Evolutionary conservation across 1,139 yeast genomes (phyloP), one percentile per base, ranked within the genome.

Genomic region (Magnusiomyces fungicola): DNA sequence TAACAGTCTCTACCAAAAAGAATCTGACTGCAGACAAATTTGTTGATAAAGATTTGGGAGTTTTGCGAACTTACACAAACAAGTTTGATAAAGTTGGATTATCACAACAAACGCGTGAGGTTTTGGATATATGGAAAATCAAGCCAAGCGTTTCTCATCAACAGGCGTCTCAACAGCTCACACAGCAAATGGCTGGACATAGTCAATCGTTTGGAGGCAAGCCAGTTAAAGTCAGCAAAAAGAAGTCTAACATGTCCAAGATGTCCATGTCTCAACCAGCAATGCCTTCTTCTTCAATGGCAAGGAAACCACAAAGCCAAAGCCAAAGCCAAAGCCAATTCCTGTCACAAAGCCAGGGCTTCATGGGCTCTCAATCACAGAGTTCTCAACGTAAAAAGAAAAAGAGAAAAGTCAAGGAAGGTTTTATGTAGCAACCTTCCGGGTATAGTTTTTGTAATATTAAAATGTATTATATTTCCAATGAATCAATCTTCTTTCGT

Each of bases 401-500:
- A 23, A 24, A 29, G 16, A 41, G 25, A 21, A 36, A 24, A 42
- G 9, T 34, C n/a, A 34, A 25, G 6, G 36, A 27, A 34, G 39
- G 32, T 16, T 47, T 41, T 41, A 12, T 29, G 21, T 41, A 41
- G 22, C 2, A 29, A 7, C 23, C 18, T 41, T 27, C 9, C n/a
- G n/a, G n/a, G n/a, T n/a, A n/a, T n/a, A n/a, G n/a, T n/a, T n/a
- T n/a, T n/a, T n/a, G n/a, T n/a, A n/a, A n/a, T n/a, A n/a, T n/a
- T n/a, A n/a, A n/a, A n/a, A n/a, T n/a, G n/a, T n/a, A 12, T 18
- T 23, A 41, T 22, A 33, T 44, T 12, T 22, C 27, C 4, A 44
- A 7, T 2, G 38, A 24, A 5, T 47, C 50, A n/a, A 29, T 21
- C 22, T 44, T 43, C 16, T 44, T 48, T 18, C 34, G 45, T 14